Percentiles rank a stretch among this genome's conserved stretches.
Evolutionary conservation across 129 eudicot genomes (phyloP).

Genomic region (Sambucus nigra): DNA sequence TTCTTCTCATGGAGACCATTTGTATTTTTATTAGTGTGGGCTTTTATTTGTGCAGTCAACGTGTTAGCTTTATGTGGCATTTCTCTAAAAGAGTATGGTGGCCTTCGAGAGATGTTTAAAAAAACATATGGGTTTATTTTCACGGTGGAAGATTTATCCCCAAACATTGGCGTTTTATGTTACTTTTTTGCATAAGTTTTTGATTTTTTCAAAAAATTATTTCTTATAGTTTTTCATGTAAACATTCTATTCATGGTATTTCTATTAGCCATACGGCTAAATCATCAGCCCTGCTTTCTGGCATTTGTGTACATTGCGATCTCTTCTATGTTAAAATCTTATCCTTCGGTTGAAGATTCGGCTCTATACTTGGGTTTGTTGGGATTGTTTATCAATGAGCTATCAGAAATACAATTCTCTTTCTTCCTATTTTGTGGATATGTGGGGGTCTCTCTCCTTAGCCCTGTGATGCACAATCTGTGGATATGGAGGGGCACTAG

Average conservation of each 20-base stretch:
- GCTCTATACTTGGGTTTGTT: constrained; percentile 82
- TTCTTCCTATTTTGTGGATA: constrained; percentile 90
- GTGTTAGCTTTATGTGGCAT: too few relatives aligned
- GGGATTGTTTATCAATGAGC: constrained; percentile 73
- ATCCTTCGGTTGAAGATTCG: constrained; percentile 93
- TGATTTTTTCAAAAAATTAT: constrained; percentile 82
- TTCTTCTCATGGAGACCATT: too few relatives aligned
- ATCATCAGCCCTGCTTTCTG: constrained; percentile 82
- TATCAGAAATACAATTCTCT: constrained; percentile 93
- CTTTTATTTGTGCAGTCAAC: too few relatives aligned
- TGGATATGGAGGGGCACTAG: constrained; percentile 99
- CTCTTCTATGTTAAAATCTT: constrained; percentile 79
- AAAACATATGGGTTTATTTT: too few relatives aligned
- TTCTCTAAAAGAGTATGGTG: too few relatives aligned
- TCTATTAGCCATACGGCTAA: constrained; percentile 82
- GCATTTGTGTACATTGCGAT: constrained; percentile 87
- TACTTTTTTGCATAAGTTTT: constrained; percentile 98
- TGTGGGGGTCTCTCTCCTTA: constrained; percentile 77
- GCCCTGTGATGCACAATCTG: constrained; percentile 95
- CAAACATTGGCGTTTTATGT: constrained; percentile 94
- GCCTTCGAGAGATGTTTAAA: too few relatives aligned
- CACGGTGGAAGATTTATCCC: constrained; percentile 81
- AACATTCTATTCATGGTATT: constrained; percentile 88
- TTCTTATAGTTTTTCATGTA: constrained; percentile 76
- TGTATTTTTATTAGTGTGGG: too few relatives aligned